A percentile compares a stretch with the other conserved stretches of the same genome.
Evolutionary conservation across 345 rosid species (phyloP).

Genomic region (Salix exigua): DNA sequence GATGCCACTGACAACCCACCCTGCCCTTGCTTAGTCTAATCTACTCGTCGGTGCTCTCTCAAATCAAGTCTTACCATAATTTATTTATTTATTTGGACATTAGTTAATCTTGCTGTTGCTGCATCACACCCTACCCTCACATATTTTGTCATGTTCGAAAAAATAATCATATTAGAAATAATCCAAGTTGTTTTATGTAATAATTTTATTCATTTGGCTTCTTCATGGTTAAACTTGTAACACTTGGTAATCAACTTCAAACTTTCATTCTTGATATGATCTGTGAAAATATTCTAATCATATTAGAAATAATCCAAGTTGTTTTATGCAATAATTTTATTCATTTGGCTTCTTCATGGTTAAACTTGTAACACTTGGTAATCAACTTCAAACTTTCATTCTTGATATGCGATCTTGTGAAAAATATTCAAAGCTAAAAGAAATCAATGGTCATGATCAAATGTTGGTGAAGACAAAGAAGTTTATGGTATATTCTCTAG

Average conservation of each 20-base stretch:
- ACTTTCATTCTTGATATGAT: neutral
- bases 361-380: neutral
- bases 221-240: neutral
- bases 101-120: no score
- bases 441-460: no score
- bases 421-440: no score
- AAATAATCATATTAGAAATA: no score
- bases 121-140: no score
- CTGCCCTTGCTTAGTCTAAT: conserved; percentile 13
- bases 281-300: no score
- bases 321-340: no score
- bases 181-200: no score
- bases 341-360: neutral
- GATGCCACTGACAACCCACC: neutral
- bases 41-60: conserved; percentile 50
- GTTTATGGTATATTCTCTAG: no score
- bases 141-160: no score
- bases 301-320: no score
- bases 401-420: neutral
- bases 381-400: neutral
- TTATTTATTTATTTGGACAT: neutral
- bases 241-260: neutral
- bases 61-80: conserved; percentile 7
- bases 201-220: neutral
- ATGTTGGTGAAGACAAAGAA: no score